Evolutionary conservation across 2,329 filamentous ascomycete species (phyloP).

Genomic region (Fusarium foetens): DNA sequence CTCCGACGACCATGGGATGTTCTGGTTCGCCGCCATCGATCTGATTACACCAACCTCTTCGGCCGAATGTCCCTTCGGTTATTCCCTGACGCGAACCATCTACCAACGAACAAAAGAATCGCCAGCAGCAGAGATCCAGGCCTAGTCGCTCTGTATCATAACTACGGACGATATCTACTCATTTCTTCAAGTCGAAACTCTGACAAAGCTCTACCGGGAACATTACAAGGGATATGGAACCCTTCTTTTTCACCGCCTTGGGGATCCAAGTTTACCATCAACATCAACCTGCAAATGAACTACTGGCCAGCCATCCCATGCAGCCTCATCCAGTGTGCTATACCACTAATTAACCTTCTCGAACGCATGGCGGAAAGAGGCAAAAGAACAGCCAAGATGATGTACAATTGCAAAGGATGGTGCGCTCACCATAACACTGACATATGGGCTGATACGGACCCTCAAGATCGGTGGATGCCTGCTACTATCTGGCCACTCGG

Average conservation of each 20-base stretch:
- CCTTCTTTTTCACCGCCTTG: slow-evolving; percentile 50
- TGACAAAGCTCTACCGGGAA: slow-evolving; percentile 45
- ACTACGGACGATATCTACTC: slow-evolving; percentile 49
- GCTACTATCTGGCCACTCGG: slow-evolving; percentile 43
- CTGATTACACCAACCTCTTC: slow-evolving; percentile 37
- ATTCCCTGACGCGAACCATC: slow-evolving; percentile 33
- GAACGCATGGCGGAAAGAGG: slow-evolving; percentile 44
- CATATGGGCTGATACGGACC: slow-evolving; percentile 53
- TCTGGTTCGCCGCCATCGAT: slow-evolving; percentile 19
- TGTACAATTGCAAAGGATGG: slow-evolving; percentile 53
- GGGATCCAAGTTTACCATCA: slow-evolving; percentile 62
- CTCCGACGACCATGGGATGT: slow-evolving; percentile 27
- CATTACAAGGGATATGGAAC: slow-evolving; percentile 52
- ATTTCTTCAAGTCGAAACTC: slow-evolving; percentile 40
- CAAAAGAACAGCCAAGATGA: slow-evolving; percentile 46
- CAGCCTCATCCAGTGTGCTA: slow-evolving; percentile 52
- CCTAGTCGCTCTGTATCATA: slow-evolving; percentile 44
- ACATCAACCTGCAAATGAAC: slow-evolving; percentile 65
- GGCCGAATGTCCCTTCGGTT: slow-evolving; percentile 29
- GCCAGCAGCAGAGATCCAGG: slow-evolving; percentile 39
- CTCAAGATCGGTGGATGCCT: slow-evolving; percentile 49
- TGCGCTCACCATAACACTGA: slow-evolving; percentile 54
- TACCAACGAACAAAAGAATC: slow-evolving; percentile 38
- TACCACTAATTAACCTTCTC: slow-evolving; percentile 52
- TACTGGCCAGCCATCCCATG: slow-evolving; percentile 56